phyloP scores from a whole-genome alignment of 352 stramenopile species.

The Phytopythium delawarense region DNA sequence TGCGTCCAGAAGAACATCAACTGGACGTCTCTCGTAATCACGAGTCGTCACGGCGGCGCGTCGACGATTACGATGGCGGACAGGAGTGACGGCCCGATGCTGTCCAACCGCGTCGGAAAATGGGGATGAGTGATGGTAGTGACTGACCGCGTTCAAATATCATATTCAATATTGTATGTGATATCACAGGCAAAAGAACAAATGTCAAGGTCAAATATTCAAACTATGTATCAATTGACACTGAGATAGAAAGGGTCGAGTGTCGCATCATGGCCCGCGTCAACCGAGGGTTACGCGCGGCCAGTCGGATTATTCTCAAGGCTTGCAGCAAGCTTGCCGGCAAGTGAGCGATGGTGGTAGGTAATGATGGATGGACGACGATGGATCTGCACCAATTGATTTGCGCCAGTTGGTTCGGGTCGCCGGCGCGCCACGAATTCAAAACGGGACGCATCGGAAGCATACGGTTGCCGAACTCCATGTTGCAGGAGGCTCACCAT shows the following conservation, averaged over 20 bases:
- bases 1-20: not conserved
- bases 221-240: not conserved
- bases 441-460: not conserved
- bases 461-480: not conserved
- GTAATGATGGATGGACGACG: not conserved
- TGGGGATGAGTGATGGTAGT: slow-evolving; percentile 1
- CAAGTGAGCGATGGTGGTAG: not conserved
- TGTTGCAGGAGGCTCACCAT: not conserved
- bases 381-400: not conserved
- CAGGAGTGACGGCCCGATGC: not conserved
- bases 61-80: slow-evolving; percentile 1
- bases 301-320: not conserved
- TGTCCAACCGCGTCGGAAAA: not conserved
- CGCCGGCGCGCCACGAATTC: not conserved
- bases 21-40: not conserved
- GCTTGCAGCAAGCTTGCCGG: not conserved
- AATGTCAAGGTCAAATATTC: not conserved
- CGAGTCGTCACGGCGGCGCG: not conserved
- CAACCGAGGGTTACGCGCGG: not conserved
- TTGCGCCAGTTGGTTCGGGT: not conserved
- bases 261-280: not conserved
- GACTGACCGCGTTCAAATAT: not conserved
- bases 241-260: not conserved
- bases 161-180: not conserved
- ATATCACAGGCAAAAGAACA: not conserved